A percentile compares a stretch with the other conserved stretches of the same genome.
phyloP scores from a whole-genome alignment of 805 yeast genomes.

The Naumovozyma castellii region DNA sequence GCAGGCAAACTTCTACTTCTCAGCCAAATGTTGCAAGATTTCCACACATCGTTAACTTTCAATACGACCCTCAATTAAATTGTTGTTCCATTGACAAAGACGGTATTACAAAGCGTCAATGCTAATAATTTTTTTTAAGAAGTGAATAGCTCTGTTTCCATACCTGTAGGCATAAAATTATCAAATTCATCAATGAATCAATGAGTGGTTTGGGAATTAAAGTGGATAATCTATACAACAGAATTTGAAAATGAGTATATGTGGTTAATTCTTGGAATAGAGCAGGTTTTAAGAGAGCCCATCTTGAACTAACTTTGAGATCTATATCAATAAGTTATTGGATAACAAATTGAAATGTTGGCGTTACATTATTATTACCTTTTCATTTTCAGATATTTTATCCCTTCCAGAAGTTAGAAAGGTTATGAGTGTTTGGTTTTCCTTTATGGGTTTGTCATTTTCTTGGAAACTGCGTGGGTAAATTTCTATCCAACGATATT shows the following conservation, averaged over 20 bases:
- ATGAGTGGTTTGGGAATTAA: constrained; percentile 37
- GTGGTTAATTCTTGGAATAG: no score
- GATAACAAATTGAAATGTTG: no score
- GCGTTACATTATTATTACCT: no score
- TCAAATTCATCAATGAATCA: constrained; percentile 34
- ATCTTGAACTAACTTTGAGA: no score
- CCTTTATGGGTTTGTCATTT: no score
- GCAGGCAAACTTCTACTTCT: constrained; percentile 39
- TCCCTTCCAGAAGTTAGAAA: no score
- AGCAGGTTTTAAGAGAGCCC: no score
- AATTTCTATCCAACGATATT: no score
- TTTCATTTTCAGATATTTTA: no score
- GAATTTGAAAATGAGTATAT: constrained; percentile 38
- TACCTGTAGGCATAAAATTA: constrained; percentile 38
- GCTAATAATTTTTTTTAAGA: constrained; percentile 38
- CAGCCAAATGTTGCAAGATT: constrained; percentile 37
- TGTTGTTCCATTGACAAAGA: constrained; percentile 38
- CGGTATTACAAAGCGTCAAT: constrained; percentile 40
- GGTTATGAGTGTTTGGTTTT: no score
- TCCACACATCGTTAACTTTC: constrained; percentile 40
- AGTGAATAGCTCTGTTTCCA: constrained; percentile 38
- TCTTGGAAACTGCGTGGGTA: no score
- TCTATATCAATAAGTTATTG: no score
- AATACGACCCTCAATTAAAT: constrained; percentile 36
- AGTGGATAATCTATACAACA: constrained; percentile 42